Base-by-base conservation (phyloP, 768 basidiomycete species). In the Auriscalpium microsporum region DNA sequence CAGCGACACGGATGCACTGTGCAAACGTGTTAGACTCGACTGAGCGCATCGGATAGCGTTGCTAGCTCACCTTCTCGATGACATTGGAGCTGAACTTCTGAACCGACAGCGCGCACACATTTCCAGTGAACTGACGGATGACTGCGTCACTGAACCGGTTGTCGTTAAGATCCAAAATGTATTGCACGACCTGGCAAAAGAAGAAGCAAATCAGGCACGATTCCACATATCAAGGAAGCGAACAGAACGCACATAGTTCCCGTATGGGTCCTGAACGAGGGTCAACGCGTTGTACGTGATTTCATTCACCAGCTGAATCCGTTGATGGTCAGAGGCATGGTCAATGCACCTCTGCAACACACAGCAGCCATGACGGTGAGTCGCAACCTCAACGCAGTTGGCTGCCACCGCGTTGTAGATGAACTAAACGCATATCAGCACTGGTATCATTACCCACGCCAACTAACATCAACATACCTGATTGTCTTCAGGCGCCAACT, bases 71-170 rank as follows among this genome's bases (percentile, higher is more conserved):
- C 80, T 96, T 96, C 74, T 96, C 94, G 59, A 96, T 94, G 57
- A 99, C 96, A 69, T 99, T 99, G 58, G 95, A 97, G 59, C 93
- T 95, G 74, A 99, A 99, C 73, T 99, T 99, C 71, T 99, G 96
- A 14, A 97, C 95, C 6, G 94, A 98, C 52, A 99, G 75, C 6
- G 93, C 93, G 69, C 94, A 98, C 57, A 98, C 91, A 66, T 99
- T 98, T 64, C 96, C 96, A 52, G 90, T 76, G 72, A 98, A 99
- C 67, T 98, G 96, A 60, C 95, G 86, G 64, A 98, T 97, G 63
- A 99, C 90, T 49, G 79, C 95, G 72, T 97, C 95, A 62, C 92
- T 95, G 79, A 98, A 99, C 45, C 96, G 83, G 70, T 91, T 94
- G 74, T 99, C 96, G 72, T 98, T 98, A 65, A 99, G 73, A 68